A percentile compares a stretch with the other conserved stretches of the same genome.
Conservation (phyloP, 805 yeast genomes). For the Kazachstania taianensis region DNA sequence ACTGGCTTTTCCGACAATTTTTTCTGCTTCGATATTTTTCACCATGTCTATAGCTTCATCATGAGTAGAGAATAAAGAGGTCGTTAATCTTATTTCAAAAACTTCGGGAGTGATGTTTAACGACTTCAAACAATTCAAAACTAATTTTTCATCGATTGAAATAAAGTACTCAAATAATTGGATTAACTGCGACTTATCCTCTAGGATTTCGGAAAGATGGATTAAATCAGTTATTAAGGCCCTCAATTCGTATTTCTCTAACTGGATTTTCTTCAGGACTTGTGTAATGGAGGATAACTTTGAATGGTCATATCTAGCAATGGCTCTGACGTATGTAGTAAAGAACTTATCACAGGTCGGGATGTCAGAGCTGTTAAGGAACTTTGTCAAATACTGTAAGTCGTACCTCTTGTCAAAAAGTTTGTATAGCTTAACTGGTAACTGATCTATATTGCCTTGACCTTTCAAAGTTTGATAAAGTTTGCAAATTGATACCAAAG, state of each 20-base stretch:
- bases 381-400: constrained; percentile 12
- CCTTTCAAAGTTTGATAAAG: constrained; percentile 39
- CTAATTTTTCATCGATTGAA: constrained; percentile 29
- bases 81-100: constrained; percentile 58
- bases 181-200: constrained; percentile 32
- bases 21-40: constrained; percentile 22
- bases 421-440: constrained; percentile 32
- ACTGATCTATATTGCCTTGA: constrained; percentile 32
- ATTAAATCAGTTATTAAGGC: constrained; percentile 32
- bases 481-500: constrained; percentile 38
- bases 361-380: constrained; percentile 20
- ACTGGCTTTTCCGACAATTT: constrained; percentile 17
- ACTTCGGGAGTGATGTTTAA: constrained; percentile 32
- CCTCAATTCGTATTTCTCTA: constrained; percentile 32
- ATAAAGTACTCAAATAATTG: constrained; percentile 34
- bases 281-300: constrained; percentile 30
- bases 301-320: constrained; percentile 35
- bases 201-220: constrained; percentile 29
- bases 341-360: constrained; percentile 31
- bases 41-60: constrained; percentile 25
- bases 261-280: constrained; percentile 25
- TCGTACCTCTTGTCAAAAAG: constrained; percentile 21
- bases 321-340: constrained; percentile 35
- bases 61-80: constrained; percentile 37
- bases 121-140: constrained; percentile 32